A percentile compares a stretch with the other conserved stretches of the same genome.
Conservation (phyloP, 352 stramenopile genomes). For the Globisporangium cylindrosporum region DNA sequence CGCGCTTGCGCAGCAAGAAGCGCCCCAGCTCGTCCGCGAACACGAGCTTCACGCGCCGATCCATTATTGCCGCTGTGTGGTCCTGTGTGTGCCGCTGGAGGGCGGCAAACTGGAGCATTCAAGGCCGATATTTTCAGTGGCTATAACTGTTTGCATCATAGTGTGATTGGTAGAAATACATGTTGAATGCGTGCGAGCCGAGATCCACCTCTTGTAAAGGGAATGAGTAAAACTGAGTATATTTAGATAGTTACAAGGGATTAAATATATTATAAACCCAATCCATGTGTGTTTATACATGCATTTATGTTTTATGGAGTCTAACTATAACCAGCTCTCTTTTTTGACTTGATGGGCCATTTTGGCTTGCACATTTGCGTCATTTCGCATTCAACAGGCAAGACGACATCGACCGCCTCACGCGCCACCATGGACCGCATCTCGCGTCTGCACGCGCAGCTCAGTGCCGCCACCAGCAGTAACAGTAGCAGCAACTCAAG, state of each 20-base stretch:
- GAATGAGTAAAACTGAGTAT: background rate
- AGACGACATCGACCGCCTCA: too few species aligned
- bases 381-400: slow-evolving; percentile 2
- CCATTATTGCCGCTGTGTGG: slow-evolving; percentile 17
- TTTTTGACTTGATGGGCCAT: background rate
- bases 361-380: slow-evolving; percentile 3
- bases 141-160: background rate
- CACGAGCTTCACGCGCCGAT: slow-evolving; percentile 46
- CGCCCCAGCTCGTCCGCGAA: slow-evolving; percentile 53
- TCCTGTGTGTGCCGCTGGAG: background rate
- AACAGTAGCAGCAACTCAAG: background rate
- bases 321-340: too few species aligned
- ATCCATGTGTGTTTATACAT: too few species aligned
- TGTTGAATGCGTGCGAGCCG: background rate
- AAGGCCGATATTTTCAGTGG: background rate
- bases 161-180: slow-evolving; percentile 5
- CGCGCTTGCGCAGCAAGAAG: slow-evolving; percentile 40
- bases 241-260: too few species aligned
- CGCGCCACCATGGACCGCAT: slow-evolving; percentile 38
- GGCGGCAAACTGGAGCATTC: background rate
- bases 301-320: too few species aligned
- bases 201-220: background rate
- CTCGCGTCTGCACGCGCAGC: slow-evolving; percentile 32
- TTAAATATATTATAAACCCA: too few species aligned
- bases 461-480: slow-evolving; percentile 6